These are phyloP conservation scores for Gomphus bonarii DNA, from an alignment of 1,284 basidiomycete genomes.

Conservation along the genomic window DNA sequence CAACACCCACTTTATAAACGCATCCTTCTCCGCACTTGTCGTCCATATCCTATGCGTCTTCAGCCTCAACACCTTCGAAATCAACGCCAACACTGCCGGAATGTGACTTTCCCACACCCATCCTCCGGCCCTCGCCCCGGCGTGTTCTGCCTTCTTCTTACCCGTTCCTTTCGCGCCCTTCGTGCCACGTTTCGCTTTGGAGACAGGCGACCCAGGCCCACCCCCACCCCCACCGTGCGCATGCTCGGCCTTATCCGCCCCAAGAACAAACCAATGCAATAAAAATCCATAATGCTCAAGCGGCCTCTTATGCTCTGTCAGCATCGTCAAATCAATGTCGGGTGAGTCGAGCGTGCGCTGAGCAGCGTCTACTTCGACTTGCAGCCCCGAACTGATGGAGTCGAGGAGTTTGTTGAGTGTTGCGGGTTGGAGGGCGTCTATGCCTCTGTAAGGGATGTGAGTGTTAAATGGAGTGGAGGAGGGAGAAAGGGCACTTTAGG, in stretches of 20 bases:
- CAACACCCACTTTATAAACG: conserved; percentile 63
- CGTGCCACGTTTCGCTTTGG: conserved; percentile 40
- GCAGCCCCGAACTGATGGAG: conserved; percentile 62
- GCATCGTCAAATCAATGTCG: conserved; percentile 59
- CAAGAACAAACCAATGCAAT: conserved; percentile 74
- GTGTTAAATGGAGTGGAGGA: not conserved
- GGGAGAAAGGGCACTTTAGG: conserved; percentile 38
- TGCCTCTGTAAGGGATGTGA: conserved; percentile 24
- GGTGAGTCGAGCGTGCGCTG: conserved; percentile 46
- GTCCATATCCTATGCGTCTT: conserved; percentile 82
- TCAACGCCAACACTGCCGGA: conserved; percentile 52
- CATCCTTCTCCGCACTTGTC: conserved; percentile 73
- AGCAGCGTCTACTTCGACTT: conserved; percentile 59
- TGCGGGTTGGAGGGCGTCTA: conserved; percentile 44
- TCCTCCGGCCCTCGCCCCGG: conserved; percentile 26
- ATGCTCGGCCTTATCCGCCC: conserved; percentile 65
- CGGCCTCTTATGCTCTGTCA: conserved; percentile 57
- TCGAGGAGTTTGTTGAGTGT: conserved; percentile 73
- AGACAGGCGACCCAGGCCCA: conserved; percentile 27
- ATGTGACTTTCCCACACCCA: conserved; percentile 82
- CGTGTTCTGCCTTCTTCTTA: conserved; percentile 24
- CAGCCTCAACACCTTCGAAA: conserved; percentile 64
- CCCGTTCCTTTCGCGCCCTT: conserved; percentile 38
- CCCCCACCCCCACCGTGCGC: conserved; percentile 25
- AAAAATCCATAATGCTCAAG: conserved; percentile 87